Evolutionary conservation across 352 stramenopile genomes (phyloP).

Genomic region (Globisporangium radiosum): DNA sequence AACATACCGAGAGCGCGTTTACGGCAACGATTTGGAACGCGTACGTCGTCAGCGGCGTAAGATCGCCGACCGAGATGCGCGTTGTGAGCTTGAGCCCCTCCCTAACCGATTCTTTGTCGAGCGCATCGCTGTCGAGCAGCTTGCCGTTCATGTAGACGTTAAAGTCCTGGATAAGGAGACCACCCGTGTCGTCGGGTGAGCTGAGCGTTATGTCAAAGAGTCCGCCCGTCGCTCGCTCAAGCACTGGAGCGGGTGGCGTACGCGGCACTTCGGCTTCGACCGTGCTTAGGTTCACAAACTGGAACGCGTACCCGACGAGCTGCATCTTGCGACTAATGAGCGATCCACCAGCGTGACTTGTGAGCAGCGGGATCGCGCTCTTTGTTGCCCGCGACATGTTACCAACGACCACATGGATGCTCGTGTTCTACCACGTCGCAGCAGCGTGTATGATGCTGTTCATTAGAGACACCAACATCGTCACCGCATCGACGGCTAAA

Average conservation of each 20-base stretch:
- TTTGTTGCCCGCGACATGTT: conserved; percentile 30
- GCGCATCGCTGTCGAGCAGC: conserved; percentile 8
- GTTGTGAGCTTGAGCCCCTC: conserved; percentile 17
- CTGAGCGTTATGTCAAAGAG: conserved; percentile 23
- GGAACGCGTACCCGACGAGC: conserved; percentile 22
- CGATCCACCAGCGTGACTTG: conserved; percentile 14
- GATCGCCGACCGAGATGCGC: conserved; percentile 20
- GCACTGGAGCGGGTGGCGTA: conserved; percentile 19
- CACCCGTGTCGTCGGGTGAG: conserved; percentile 41
- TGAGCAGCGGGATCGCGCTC: conserved; percentile 23
- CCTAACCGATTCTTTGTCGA: neutral
- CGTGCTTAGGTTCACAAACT: conserved; percentile 34
- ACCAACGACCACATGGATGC: conserved; percentile 25
- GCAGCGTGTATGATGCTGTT: neutral
- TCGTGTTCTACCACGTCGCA: conserved; percentile 3
- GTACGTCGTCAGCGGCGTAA: conserved; percentile 25
- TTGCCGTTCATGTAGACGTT: conserved; percentile 29
- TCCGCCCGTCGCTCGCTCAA: conserved; percentile 37
- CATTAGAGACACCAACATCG: too few relatives aligned
- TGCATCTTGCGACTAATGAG: conserved; percentile 19
- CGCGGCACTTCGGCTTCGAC: conserved; percentile 20
- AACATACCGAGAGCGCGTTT: conserved; percentile 41
- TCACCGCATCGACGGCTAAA: too few relatives aligned
- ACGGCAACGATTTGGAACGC: conserved; percentile 24
- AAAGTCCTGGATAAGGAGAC: conserved; percentile 38